phyloP scores from a whole-genome alignment of 2,329 filamentous ascomycete genomes.

The Dichotomopilus funicola region DNA sequence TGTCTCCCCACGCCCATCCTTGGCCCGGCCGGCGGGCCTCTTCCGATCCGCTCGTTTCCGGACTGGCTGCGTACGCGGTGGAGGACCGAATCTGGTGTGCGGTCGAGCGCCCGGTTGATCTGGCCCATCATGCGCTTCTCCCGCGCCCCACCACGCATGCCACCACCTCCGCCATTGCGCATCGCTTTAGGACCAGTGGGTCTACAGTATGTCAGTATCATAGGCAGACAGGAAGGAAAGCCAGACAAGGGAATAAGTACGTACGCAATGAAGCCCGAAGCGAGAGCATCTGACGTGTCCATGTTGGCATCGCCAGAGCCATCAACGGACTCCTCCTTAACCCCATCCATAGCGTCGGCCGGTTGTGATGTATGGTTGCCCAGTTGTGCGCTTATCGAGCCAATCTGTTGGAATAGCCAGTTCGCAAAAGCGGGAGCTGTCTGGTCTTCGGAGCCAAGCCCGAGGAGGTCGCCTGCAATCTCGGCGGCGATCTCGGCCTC shows the following conservation, averaged over 20 bases:
- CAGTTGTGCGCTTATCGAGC: constrained; percentile 56
- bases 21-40: constrained; percentile 66
- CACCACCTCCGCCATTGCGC: constrained; percentile 61
- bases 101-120: constrained; percentile 75
- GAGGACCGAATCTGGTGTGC: constrained; percentile 65
- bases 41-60: constrained; percentile 68
- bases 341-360: constrained; percentile 27
- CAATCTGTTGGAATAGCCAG: constrained; percentile 91
- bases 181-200: constrained; percentile 94
- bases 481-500: constrained; percentile 84
- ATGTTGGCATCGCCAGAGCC: constrained; percentile 62
- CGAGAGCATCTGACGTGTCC: constrained; percentile 37
- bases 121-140: constrained; percentile 83
- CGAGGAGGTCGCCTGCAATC: constrained; percentile 79
- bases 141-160: constrained; percentile 46
- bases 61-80: constrained; percentile 70
- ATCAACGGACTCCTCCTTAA: constrained; percentile 31
- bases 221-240: not conserved
- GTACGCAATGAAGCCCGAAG: constrained; percentile 52
- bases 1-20: constrained; percentile 47
- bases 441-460: constrained; percentile 74
- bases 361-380: constrained; percentile 42
- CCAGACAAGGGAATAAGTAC: constrained; percentile 27
- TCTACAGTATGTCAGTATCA: constrained; percentile 48
- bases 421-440: constrained; percentile 75